Conservation (phyloP, 805 yeast species). For the Yarrowia sp. region DNA sequence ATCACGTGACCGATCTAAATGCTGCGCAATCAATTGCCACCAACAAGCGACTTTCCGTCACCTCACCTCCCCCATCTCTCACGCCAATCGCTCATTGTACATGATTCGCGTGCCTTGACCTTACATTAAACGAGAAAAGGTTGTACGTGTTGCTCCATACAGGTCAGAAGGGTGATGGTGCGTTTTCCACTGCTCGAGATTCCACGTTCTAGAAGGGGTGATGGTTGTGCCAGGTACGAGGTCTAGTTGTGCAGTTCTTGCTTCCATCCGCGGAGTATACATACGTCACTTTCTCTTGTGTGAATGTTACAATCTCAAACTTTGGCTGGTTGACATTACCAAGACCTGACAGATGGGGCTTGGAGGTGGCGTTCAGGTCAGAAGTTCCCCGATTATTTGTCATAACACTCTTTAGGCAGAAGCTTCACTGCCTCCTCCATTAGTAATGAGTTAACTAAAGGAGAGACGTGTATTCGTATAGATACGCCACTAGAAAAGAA, state of each 20-base stretch:
- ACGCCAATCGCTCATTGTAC: conserved; percentile 4
- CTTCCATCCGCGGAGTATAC: too few species aligned
- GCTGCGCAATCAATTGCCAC: neutral
- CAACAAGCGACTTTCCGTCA: too few species aligned
- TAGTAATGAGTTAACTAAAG: too few species aligned
- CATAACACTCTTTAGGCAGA: too few species aligned
- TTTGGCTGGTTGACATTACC: neutral
- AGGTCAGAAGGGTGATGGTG: neutral
- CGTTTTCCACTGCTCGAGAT: too few species aligned
- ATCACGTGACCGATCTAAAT: neutral
- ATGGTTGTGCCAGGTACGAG: too few species aligned
- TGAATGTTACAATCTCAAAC: conserved; percentile 5
- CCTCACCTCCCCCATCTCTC: conserved; percentile 2
- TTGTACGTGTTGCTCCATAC: conserved; percentile 16
- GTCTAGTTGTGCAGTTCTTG: too few species aligned
- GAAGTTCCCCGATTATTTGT: too few species aligned
- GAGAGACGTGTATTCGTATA: too few species aligned
- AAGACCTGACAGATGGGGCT: neutral
- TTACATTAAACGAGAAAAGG: conserved; percentile 15
- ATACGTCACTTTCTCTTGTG: neutral
- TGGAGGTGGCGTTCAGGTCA: neutral
- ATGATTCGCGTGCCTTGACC: conserved; percentile 36
- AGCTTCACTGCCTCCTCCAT: neutral
- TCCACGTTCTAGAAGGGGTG: neutral
- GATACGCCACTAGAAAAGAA: too few species aligned